Base-by-base conservation (phyloP, 768 basidiomycete species). In the Cantharellus anzutake region DNA sequence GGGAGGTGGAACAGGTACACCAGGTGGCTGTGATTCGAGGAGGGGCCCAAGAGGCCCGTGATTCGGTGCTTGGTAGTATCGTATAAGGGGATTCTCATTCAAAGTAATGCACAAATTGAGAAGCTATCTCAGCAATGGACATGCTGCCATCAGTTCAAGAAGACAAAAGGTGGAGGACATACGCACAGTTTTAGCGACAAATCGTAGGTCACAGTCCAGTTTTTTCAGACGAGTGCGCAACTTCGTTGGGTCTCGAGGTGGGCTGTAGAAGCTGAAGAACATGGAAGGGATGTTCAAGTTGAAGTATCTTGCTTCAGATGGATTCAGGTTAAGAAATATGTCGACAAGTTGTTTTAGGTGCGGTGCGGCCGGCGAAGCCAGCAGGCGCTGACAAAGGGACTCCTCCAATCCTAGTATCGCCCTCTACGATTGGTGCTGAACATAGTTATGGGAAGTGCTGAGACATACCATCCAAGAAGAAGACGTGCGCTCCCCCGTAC, bases 281-380 rank as follows among this genome's bases (percentile, higher is more conserved):
- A 83, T 71, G 52, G 78, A 76, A 0, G 93, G 93, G 2, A 79
- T 72, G 58, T 85, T 78, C 56, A 91, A 66, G 3, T 84, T 85
- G 74, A 94, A 99, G 4, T 80, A 75, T 67, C 91, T 86, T 3
- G 86, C 78, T 71, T 99, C 94, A 58, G 82, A 74, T 11, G 86
- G 94, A 82, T 88, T 86, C 71, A 94, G 88, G 70, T 98, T 94
- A 64, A 96, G 70, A 70, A 84, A 97, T 41, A 98, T 75, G 67
- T 99, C 96, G 64, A 83, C 83, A 58, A 94, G 70, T 2, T 75
- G 78, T 62, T 78, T 78, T n/a, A 98, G 75, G 64, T 81, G 76
- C 1, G 85, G 83, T 60, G 85, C 81, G 4, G 88, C 90, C 2
- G 86, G 71, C 0, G 85, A 86, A 3, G 82, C 71, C 0, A 83